Evolutionary conservation across 2,329 filamentous ascomycete species (phyloP).

Genomic region (Blastomyces gilchristii): DNA sequence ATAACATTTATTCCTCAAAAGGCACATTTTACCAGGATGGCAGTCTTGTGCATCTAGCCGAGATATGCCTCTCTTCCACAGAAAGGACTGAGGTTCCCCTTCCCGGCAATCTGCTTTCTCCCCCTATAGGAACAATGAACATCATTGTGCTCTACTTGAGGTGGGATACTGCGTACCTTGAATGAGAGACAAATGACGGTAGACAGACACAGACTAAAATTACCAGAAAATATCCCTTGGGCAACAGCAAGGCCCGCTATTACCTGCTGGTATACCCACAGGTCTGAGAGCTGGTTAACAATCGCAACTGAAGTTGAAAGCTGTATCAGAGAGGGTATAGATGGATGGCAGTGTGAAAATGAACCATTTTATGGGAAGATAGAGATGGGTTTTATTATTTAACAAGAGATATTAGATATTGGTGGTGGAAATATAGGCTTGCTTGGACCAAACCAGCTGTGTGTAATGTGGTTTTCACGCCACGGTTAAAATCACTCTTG

Average conservation of each 20-base stretch:
- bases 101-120: background rate
- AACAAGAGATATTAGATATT: too few relatives aligned
- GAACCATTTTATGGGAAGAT: background rate
- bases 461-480: too few relatives aligned
- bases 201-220: background rate
- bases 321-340: background rate
- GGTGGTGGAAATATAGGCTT: too few relatives aligned
- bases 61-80: background rate
- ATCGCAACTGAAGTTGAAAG: background rate
- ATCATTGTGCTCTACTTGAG: background rate
- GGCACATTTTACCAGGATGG: background rate
- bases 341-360: background rate
- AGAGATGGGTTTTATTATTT: too few relatives aligned
- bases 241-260: background rate
- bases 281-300: background rate
- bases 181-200: background rate
- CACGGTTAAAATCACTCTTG: too few relatives aligned
- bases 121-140: background rate
- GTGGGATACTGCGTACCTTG: background rate
- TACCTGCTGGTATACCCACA: background rate
- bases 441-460: too few relatives aligned
- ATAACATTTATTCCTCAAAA: background rate
- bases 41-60: background rate
- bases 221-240: background rate
- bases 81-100: background rate